A percentile compares a stretch with the other conserved stretches of the same genome.
These are phyloP conservation scores for Fraxinus floribunda DNA, from an alignment of 305 asterid species.

Conservation along the genomic window DNA sequence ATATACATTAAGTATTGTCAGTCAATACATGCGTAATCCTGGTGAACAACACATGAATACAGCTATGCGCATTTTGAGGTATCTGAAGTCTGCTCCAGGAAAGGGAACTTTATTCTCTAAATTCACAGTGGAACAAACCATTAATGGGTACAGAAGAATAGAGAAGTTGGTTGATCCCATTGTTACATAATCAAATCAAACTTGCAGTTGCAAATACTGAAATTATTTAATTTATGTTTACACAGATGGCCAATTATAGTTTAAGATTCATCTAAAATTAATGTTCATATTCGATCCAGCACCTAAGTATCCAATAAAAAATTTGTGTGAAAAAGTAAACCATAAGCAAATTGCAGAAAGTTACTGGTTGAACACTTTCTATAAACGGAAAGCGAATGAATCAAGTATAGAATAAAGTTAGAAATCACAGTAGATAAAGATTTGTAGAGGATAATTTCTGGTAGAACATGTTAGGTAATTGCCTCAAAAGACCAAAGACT, in stretches of 20 bases:
- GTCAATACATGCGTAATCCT: not conserved
- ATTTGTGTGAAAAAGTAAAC: not conserved
- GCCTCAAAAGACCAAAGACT: no score
- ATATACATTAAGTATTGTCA: not conserved
- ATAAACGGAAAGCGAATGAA: not conserved
- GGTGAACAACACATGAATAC: not conserved
- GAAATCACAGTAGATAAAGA: not conserved
- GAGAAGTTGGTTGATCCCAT: slow-evolving; percentile 5
- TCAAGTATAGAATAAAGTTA: not conserved
- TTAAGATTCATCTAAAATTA: not conserved
- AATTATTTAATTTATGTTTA: not conserved
- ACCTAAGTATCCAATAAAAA: not conserved
- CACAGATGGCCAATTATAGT: not conserved
- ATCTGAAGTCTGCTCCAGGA: not conserved
- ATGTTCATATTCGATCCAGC: not conserved
- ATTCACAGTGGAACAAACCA: not conserved
- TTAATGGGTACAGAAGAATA: slow-evolving; percentile 8
- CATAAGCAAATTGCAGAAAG: not conserved
- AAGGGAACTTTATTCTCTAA: not conserved
- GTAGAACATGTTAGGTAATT: no score
- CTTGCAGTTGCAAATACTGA: not conserved
- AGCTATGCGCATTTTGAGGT: not conserved
- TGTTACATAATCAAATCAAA: not conserved
- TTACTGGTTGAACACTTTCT: not conserved
- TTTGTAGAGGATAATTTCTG: not conserved